A percentile compares a stretch with the other conserved stretches of the same genome.
Conservation (phyloP, 805 yeast genomes). For the Hanseniaspora jakobsenii region DNA sequence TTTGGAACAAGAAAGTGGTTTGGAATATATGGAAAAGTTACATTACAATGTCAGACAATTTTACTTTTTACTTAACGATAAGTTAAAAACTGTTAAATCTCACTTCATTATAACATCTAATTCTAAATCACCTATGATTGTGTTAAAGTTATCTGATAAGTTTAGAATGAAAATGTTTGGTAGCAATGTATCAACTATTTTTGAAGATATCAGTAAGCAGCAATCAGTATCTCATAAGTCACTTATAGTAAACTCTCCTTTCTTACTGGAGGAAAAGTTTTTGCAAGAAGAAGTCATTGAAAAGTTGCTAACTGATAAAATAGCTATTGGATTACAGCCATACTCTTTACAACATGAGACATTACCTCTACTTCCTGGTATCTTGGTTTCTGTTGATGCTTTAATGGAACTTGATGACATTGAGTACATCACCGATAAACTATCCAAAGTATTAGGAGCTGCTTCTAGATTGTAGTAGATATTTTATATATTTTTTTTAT, state of each 20-base stretch:
- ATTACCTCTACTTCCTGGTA: constrained; percentile 53
- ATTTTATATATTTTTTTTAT: no score
- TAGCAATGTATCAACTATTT: constrained; percentile 24
- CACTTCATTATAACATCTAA: constrained; percentile 38
- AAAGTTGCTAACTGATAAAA: constrained; percentile 38
- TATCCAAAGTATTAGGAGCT: constrained; percentile 6
- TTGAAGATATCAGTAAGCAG: constrained; percentile 20
- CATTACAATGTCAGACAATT: constrained; percentile 33
- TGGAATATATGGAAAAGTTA: no score
- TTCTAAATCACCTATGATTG: constrained; percentile 54
- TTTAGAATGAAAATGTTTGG: constrained; percentile 26
- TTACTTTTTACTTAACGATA: constrained; percentile 33
- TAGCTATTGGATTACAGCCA: constrained; percentile 55
- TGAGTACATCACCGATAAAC: constrained; percentile 13
- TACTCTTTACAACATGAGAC: constrained; percentile 60
- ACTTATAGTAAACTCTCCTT: constrained; percentile 28
- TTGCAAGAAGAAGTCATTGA: constrained; percentile 56
- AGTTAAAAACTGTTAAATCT: constrained; percentile 25
- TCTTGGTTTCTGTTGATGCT: constrained; percentile 40
- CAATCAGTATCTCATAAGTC: constrained; percentile 27
- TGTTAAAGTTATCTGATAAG: constrained; percentile 44
- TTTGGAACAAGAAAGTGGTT: constrained; percentile 32
- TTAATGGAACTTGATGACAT: constrained; percentile 35
- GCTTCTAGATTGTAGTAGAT: constrained; percentile 11
- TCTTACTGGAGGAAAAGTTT: constrained; percentile 42